Conservation (phyloP, 192 early-diverging fungal genomes). For the Mortierella alpina region DNA sequence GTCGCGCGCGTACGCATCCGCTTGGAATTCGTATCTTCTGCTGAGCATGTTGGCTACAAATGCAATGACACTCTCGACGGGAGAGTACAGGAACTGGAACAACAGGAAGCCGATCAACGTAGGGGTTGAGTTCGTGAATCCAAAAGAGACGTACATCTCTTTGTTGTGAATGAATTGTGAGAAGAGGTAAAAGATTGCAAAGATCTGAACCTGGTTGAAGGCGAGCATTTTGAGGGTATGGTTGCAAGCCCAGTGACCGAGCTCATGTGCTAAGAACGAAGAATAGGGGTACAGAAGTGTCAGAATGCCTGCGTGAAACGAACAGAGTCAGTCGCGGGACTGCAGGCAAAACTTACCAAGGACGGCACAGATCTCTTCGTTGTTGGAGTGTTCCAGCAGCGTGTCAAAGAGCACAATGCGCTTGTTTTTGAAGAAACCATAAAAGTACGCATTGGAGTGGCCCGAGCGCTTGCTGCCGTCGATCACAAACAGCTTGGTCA, state of each 20-base stretch:
- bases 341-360: constrained; percentile 69
- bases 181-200: constrained; percentile 82
- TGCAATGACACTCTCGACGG: constrained; percentile 78
- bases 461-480: constrained; percentile 92
- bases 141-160: constrained; percentile 88
- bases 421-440: constrained; percentile 96
- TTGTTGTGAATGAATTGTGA: constrained; percentile 78
- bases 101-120: constrained; percentile 90
- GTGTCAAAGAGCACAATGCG: constrained; percentile 97
- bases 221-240: constrained; percentile 84
- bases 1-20: constrained; percentile 89
- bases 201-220: constrained; percentile 79
- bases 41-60: constrained; percentile 86
- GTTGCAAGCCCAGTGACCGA: constrained; percentile 94
- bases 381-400: constrained; percentile 82
- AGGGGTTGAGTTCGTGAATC: constrained; percentile 76
- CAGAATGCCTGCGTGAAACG: background rate
- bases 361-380: constrained; percentile 92
- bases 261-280: constrained; percentile 79
- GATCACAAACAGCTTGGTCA: constrained; percentile 95
- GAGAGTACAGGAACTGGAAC: constrained; percentile 88
- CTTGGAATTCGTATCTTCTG: constrained; percentile 92
- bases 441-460: constrained; percentile 98
- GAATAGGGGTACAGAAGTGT: background rate
- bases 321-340: background rate